Evolutionary conservation across 129 eudicot genomes (phyloP), one percentile per base, ranked within the genome.

Genomic region (Flaveria linearis): DNA sequence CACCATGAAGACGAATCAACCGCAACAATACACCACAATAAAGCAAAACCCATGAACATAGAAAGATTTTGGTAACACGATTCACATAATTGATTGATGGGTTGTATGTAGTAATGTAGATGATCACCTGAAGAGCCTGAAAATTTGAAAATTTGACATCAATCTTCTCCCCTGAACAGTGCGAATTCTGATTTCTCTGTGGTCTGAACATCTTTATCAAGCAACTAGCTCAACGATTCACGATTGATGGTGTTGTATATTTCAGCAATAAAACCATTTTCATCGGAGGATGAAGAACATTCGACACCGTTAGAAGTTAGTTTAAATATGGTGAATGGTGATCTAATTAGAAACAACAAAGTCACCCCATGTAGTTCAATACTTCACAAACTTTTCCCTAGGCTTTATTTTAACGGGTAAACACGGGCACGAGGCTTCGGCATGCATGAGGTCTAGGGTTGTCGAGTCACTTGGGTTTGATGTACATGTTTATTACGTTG

Each of bases 121-220:
- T 57, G 26, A 53, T 60, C 28, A 93, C 97, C 97, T 90, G 97
- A 60, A 93, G 83, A 77, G 96, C 96, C 78, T 93, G 98, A 36
- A 93, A 84, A 73, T 84, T 82, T 81, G 97, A 88, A 78, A 91
- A 90, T 20, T 80, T 87, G 87, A 93, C 88, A 78, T 90, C 96
- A 75, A 91, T 72, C 82, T 79, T 82, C 74, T 84, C 91, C 55
- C 83, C 87, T 23, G 88, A 82, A 46, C 71, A 78, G 50, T 80
- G 73, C 3, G 83, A 67, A 75, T 84, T 85, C 65, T 80, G 84
- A 23, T 82, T 90, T 84, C 85, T 88, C 69, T 88, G 88, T 56
- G 75, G 56, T 81, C 80, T 87, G 73, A 87, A 88, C 98, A 93
- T 93, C 71, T 71, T 76, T 72, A 69, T 62, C 60, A 72, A 25